Evolutionary conservation across 176 grass and related monocot species (phyloP), one percentile per base, ranked within the genome.

Genomic region (Chloris gayana): DNA sequence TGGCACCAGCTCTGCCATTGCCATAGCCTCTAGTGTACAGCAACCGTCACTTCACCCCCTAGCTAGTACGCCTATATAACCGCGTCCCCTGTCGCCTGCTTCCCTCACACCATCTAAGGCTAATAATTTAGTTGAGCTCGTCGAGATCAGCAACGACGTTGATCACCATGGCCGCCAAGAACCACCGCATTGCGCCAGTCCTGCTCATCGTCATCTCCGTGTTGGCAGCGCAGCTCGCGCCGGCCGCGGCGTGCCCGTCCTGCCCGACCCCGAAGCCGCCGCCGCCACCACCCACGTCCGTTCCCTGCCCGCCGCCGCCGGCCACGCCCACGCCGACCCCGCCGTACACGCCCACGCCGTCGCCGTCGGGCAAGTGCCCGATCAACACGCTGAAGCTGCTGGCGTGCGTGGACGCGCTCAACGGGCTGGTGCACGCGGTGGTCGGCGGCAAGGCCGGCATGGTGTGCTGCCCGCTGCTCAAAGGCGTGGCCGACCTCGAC

Each of bases 341-440:
- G 24, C 57, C 84, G 56, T 18, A 58, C 56, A 67, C 76, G 5
- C 69, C 76, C 3, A 61, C 89, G 18, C 41, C 85, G 53, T 2
- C 49, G 37, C 14, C 51, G 37, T 49, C 81, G 53, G 88, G 85
- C 2, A 85, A 88, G 83, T 97, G 94, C 77, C 94, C 94, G 21
- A 33, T 97, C 29, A 47, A 97, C 89, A 84, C 88, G 64, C 80
- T 97, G 71, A 93, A 97, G 87, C 86, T 97, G 27, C 64, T 82
- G 67, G 91, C 86, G 67, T 97, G 94, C 85, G 94, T 93, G 64
- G 90, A 93, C 78, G 82, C 34, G 80, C 86, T 97, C 7, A 87
- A 85, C 54, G 90, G 90, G 6, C 49, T 89, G 18, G 90, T 83
- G 77, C 82, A 89, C 83, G 66, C 65, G 14, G 84, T 85, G 38